Base-by-base conservation (phyloP, 352 stramenopile species). In the Ophiocytium majus region DNA sequence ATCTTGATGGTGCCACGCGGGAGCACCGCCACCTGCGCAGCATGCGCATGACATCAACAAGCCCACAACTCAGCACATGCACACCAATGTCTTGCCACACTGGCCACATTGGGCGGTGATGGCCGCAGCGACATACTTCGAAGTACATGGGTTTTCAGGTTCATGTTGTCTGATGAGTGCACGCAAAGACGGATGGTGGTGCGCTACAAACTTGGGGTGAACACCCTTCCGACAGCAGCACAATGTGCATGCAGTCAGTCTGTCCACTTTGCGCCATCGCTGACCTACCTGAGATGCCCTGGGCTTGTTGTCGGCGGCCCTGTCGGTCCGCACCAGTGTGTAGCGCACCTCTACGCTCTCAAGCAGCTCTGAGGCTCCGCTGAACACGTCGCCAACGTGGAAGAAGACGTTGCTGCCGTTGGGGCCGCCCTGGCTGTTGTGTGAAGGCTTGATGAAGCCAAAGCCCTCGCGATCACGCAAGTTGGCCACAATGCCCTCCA, bases 391-490 rank as follows among this genome's bases (percentile, higher is more conserved):
- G 5, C 75, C 75, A 81, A 81, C 50, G 75, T 81, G 75, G 50
- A 81, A 81, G 36, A 81, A 81, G 31, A 81, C 36, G 49, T 81
- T 81, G 75, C 75, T 81, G 75, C 31, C 31, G 17, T 81, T 37
- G 36, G 32, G 50, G 10, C 19, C 36, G 17, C 19, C 36, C 50
- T 63, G 50, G 17, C 50, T 28, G 37, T 37, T 31, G 28, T 32
- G 36, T 33, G 75, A 81, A 9, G 36, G 75, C 36, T 81, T 81
- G 36, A 81, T 81, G 75, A 81, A 81, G 0, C 75, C 75, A 50
- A 81, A 81, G 10, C 75, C 75, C 32, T 81, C 75, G 5, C 36
- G 1, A 31, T 37, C 75, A 49, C 36, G 10, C 75, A 81, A 17
- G 50, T 81, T 81, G 5, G 36, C 50, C 10, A 81, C 75, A 43